Percentiles rank a stretch among this genome's conserved stretches.
These are phyloP conservation scores for Quercus ilex DNA, from an alignment of 306 rosid species.

Conservation along the genomic window DNA sequence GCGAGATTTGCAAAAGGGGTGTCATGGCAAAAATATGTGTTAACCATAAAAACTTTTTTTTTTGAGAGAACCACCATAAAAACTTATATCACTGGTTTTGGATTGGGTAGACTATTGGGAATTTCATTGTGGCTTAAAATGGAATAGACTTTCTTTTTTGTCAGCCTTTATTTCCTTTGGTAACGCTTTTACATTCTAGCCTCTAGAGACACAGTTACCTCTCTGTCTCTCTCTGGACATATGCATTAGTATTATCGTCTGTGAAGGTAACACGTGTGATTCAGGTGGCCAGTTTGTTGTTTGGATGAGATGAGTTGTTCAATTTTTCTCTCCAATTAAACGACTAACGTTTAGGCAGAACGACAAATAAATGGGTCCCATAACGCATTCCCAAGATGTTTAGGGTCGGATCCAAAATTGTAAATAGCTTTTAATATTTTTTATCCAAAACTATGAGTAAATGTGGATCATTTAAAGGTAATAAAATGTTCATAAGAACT, in stretches of 20 bases:
- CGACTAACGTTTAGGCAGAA: too few relatives aligned
- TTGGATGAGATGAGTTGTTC: not conserved
- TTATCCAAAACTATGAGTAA: too few relatives aligned
- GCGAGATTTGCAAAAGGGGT: constrained; percentile 38
- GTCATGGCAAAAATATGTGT: constrained; percentile 38
- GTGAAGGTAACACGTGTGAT: constrained; percentile 4
- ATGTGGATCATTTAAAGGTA: too few relatives aligned
- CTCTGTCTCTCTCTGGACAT: not conserved
- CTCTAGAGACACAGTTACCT: not conserved
- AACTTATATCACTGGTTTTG: not conserved
- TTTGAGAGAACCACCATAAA: too few relatives aligned
- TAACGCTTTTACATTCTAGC: not conserved
- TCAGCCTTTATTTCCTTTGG: not conserved
- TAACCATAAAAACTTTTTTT: constrained; percentile 3
- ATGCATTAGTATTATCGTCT: not conserved
- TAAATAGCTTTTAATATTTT: too few relatives aligned
- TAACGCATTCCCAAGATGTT: too few relatives aligned
- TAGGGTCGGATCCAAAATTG: too few relatives aligned
- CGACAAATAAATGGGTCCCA: too few relatives aligned
- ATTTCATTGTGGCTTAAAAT: constrained; percentile 16
- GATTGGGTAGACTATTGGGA: not conserved
- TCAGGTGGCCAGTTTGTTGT: not conserved
- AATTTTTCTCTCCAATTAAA: not conserved
- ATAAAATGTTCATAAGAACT: too few relatives aligned
- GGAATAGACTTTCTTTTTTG: not conserved